Evolutionary conservation across 257 asterid genomes (phyloP), one percentile per base, ranked within the genome.

Genomic region (Salvia splendens): DNA sequence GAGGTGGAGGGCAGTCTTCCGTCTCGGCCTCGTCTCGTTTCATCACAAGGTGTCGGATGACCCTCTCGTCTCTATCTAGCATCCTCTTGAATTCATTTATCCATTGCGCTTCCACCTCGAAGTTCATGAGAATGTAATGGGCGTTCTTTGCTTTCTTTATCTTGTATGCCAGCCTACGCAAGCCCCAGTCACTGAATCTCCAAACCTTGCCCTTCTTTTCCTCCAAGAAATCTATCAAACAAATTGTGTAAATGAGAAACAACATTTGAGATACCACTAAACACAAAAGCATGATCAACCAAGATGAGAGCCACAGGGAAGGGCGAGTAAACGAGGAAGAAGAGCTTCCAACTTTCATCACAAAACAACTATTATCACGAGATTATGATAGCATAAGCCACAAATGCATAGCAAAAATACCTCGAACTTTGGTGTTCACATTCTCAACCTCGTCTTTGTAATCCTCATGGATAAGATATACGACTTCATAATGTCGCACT

Each of bases 401-500:
- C 17, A 35, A 5, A 61, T 7, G 45, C 8, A 58, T 67, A 68
- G 65, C 40, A 28, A 63, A 60, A 65, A 45, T 77, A 93, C 99
- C 99, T 93, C 78, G 85, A 83, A 90, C 83, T 81, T 86, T 93
- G 59, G 20, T 30, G 75, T 84, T 93, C 76, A 93, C 96, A 64
- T 73, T 79, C 84, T 88, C 95, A 43, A 90, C 96, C 67, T 93
- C 87, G 2, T 86, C 91, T 72, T 76, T 78, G 80, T 71, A 79
- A 64, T 93, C 79, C 85, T 93, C 97, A 47, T 90, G 99, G 67
- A 93, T 88, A 64, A 93, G 78, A 79, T 88, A 93, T 32, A 93
- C 99, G 60, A 93, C 95, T 79, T 93, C 97, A 77, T 93, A 90
- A 79, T 93, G 99, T 55, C 97, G 79, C 96, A 83, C 99, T 93